phyloP scores from a whole-genome alignment of 345 rosid species.

The Lumnitzera littorea region DNA sequence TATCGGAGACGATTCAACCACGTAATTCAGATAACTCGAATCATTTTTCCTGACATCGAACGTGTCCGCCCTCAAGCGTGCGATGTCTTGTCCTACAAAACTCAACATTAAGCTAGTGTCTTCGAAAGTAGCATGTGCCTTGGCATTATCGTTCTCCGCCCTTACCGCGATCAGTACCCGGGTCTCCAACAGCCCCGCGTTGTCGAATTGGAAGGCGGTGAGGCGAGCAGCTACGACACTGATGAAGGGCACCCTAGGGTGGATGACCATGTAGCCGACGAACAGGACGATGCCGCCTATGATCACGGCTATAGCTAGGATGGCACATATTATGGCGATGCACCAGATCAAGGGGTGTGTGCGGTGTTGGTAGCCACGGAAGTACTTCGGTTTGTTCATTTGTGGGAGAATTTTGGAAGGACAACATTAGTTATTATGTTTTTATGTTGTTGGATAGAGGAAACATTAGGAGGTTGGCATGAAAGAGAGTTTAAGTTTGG shows the following conservation, averaged over 20 bases:
- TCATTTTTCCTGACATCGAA: conserved; percentile 59
- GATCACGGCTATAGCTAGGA: conserved; percentile 58
- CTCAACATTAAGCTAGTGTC: conserved; percentile 24
- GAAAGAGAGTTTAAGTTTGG: background rate
- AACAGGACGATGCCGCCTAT: conserved; percentile 52
- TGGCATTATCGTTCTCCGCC: conserved; percentile 58
- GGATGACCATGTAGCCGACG: conserved; percentile 63
- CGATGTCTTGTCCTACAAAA: conserved; percentile 41
- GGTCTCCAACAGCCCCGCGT: conserved; percentile 41
- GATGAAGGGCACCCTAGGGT: conserved; percentile 70
- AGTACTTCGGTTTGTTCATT: background rate
- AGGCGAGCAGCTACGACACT: conserved; percentile 52
- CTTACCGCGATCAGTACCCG: conserved; percentile 45
- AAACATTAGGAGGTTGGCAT: no score
- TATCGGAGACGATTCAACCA: conserved; percentile 51
- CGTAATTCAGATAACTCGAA: conserved; percentile 27
- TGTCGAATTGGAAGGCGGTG: conserved; percentile 30
- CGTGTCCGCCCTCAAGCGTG: conserved; percentile 26
- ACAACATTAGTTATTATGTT: conserved; percentile 3
- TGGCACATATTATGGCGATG: conserved; percentile 61
- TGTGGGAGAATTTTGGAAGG: background rate
- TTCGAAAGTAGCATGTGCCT: conserved; percentile 59
- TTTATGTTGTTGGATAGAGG: no score
- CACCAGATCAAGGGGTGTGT: conserved; percentile 68
- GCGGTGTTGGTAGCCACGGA: background rate